These are phyloP conservation scores for Candida parachauliodes DNA, from an alignment of 805 yeast genomes.

Conservation along the genomic window DNA sequence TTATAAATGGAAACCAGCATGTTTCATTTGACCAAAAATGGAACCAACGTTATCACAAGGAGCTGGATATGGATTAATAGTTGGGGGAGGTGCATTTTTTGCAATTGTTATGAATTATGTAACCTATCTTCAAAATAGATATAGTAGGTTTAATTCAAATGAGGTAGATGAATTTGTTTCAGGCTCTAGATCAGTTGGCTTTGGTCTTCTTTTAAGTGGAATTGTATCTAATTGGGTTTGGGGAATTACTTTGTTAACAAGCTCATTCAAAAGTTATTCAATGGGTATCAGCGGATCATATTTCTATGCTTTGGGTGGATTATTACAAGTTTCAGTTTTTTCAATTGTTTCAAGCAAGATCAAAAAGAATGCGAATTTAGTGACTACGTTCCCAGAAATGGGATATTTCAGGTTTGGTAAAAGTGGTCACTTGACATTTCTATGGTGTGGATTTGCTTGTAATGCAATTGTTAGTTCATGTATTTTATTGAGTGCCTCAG, in stretches of 20 bases:
- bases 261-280: constrained; percentile 19
- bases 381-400: constrained; percentile 29
- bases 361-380: constrained; percentile 30
- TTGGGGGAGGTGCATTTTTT: constrained; percentile 17
- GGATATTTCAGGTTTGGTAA: constrained; percentile 25
- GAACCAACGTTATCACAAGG: constrained; percentile 16
- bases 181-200: constrained; percentile 15
- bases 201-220: constrained; percentile 16
- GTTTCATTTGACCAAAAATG: constrained; percentile 4
- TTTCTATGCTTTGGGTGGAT: constrained; percentile 23
- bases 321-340: constrained; percentile 30
- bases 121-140: constrained; percentile 14
- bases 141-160: constrained; percentile 12
- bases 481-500: constrained; percentile 52
- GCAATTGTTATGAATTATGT: constrained; percentile 15
- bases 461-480: constrained; percentile 20
- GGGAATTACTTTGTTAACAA: constrained; percentile 22
- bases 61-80: constrained; percentile 15
- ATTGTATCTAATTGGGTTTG: constrained; percentile 27
- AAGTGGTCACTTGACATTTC: constrained; percentile 22
- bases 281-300: constrained; percentile 21
- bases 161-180: constrained; percentile 17
- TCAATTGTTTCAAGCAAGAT: constrained; percentile 30
- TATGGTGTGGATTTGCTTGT: constrained; percentile 21
- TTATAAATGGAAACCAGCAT: not conserved